Evolutionary conservation across 805 yeast genomes (phyloP).

Genomic region (Spathaspora boniae): DNA sequence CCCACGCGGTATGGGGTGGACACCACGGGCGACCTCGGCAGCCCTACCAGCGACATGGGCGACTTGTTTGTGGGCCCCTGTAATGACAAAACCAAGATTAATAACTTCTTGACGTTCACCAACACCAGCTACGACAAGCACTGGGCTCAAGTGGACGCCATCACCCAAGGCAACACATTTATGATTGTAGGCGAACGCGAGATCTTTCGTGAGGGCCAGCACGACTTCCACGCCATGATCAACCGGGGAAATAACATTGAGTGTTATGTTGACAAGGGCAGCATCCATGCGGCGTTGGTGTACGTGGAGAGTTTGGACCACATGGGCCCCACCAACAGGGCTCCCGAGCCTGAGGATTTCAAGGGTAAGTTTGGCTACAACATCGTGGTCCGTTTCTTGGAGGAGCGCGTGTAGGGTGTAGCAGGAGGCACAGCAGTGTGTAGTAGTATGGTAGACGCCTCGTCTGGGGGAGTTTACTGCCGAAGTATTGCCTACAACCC

Average conservation of each 20-base stretch:
- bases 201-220: conserved; percentile 26
- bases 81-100: conserved; percentile 15
- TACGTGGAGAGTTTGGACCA: conserved; percentile 32
- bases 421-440: no score
- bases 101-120: conserved; percentile 18
- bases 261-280: conserved; percentile 26
- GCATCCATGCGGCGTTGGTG: conserved; percentile 30
- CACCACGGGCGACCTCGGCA: conserved; percentile 28
- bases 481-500: no score
- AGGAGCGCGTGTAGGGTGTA: no score
- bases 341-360: conserved; percentile 22
- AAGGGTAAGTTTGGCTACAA: conserved; percentile 13
- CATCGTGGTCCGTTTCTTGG: conserved; percentile 2
- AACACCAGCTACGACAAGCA: conserved; percentile 18
- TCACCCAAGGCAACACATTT: conserved; percentile 16
- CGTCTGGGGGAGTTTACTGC: no score
- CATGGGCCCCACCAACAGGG: conserved; percentile 14
- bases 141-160: conserved; percentile 23
- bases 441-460: no score
- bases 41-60: conserved; percentile 24
- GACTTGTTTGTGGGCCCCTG: conserved; percentile 25
- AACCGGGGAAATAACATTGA: conserved; percentile 18
- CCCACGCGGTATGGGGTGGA: conserved; percentile 23
- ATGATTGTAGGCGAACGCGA: conserved; percentile 30
- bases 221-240: conserved; percentile 19